Evolutionary conservation across 345 rosid genomes (phyloP).

Genomic region (Corchorus olitorius): DNA sequence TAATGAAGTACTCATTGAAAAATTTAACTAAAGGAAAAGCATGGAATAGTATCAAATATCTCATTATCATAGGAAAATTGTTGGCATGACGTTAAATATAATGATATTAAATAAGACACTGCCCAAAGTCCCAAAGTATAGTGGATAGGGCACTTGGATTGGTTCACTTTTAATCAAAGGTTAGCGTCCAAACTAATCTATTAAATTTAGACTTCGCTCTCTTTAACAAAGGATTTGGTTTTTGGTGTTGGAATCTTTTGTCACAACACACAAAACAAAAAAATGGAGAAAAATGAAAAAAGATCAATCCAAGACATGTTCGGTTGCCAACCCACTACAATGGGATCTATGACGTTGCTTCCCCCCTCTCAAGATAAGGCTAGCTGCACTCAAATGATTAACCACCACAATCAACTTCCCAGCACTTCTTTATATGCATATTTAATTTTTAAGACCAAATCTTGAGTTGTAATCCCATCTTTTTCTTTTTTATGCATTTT

Average conservation of each 20-base stretch:
- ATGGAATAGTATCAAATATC: background rate
- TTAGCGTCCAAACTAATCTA: constrained; percentile 16
- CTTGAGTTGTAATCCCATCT: background rate
- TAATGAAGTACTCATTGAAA: constrained; percentile 1
- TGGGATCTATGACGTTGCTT: constrained; percentile 15
- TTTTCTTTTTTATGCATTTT: no score
- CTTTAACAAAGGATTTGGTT: background rate
- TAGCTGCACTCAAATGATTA: background rate
- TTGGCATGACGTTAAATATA: background rate
- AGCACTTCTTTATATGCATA: no score
- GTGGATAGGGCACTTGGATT: constrained; percentile 11
- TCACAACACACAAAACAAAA: constrained; percentile 1
- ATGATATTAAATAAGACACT: background rate
- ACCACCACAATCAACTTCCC: no score
- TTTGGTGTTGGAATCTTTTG: constrained; percentile 16
- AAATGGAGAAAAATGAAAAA: background rate
- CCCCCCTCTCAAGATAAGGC: background rate
- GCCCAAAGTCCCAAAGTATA: background rate
- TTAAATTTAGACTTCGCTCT: background rate
- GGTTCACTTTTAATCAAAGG: constrained; percentile 10
- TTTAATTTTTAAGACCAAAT: background rate
- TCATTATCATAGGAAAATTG: background rate
- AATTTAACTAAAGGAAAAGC: background rate
- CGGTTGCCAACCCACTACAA: constrained; percentile 2
- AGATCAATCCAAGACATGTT: background rate